Conservation (phyloP, 768 basidiomycete genomes). For the Trametes punicea region DNA sequence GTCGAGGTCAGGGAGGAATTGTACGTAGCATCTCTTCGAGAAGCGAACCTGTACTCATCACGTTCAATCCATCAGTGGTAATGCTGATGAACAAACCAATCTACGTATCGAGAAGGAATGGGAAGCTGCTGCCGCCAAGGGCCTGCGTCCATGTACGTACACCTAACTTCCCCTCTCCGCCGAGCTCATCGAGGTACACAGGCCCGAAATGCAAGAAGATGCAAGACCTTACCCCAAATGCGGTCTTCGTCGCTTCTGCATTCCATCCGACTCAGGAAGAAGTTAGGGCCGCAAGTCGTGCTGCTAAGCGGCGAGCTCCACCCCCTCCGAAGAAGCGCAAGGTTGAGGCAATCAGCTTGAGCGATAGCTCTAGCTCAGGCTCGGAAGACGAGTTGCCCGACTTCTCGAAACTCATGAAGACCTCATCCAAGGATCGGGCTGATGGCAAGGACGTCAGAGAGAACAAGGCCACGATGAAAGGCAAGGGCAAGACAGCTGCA, state of each 20-base stretch:
- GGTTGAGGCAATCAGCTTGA: slow-evolving; percentile 20
- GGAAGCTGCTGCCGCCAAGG: slow-evolving; percentile 54
- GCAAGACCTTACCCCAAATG: slow-evolving; percentile 47
- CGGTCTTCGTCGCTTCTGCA: slow-evolving; percentile 58
- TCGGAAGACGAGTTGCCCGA: slow-evolving; percentile 52
- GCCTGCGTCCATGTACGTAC: slow-evolving; percentile 53
- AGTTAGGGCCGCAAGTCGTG: slow-evolving; percentile 39
- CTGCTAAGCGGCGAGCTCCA: slow-evolving; percentile 24
- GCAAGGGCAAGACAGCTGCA: too few species aligned
- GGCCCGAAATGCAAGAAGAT: slow-evolving; percentile 70
- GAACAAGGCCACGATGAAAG: neutral
- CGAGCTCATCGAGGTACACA: slow-evolving; percentile 22
- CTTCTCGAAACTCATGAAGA: slow-evolving; percentile 37
- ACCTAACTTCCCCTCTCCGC: neutral
- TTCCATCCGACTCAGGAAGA: slow-evolving; percentile 70
- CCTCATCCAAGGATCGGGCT: neutral
- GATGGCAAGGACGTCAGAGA: neutral
- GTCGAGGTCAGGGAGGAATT: slow-evolving; percentile 59
- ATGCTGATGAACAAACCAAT: slow-evolving; percentile 55
- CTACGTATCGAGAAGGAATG: slow-evolving; percentile 51
- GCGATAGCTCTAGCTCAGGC: slow-evolving; percentile 10
- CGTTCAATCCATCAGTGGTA: slow-evolving; percentile 37
- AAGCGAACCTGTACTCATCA: neutral
- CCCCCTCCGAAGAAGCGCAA: slow-evolving; percentile 7
- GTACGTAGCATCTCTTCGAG: slow-evolving; percentile 34